phyloP scores from a whole-genome alignment of 805 yeast genomes.

The Wickerhamomyces strasburgensis region DNA sequence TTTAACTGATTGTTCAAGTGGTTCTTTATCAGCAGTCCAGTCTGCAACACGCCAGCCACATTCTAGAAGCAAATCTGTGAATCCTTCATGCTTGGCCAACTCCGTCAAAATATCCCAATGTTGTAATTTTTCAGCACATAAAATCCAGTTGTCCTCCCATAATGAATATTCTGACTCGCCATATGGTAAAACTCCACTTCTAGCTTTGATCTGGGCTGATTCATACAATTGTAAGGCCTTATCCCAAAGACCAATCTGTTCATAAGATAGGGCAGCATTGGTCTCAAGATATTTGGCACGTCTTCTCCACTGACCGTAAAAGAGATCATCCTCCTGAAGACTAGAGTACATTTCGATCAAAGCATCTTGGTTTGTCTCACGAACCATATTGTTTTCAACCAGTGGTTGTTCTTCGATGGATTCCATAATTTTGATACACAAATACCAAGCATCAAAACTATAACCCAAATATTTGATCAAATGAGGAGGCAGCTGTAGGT shows the following conservation, averaged over 20 bases:
- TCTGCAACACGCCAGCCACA: constrained; percentile 99
- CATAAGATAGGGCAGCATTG: constrained; percentile 86
- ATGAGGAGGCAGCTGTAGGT: constrained; percentile 86
- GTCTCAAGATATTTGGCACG: constrained; percentile 93
- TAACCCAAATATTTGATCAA: constrained; percentile 82
- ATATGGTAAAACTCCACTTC: constrained; percentile 92
- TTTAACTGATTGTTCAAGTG: constrained; percentile 88
- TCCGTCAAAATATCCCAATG: constrained; percentile 98
- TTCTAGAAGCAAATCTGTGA: constrained; percentile 89
- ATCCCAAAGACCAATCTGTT: constrained; percentile 93
- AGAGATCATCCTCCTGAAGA: constrained; percentile 92
- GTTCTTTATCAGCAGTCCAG: constrained; percentile 93
- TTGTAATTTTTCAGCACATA: constrained; percentile 93
- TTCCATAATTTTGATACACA: constrained; percentile 80
- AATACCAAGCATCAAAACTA: constrained; percentile 88
- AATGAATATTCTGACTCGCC: constrained; percentile 91
- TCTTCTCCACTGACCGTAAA: constrained; percentile 96
- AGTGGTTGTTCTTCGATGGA: constrained; percentile 53
- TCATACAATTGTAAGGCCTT: constrained; percentile 92
- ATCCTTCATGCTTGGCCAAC: constrained; percentile 95
- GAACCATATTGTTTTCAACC: constrained; percentile 66
- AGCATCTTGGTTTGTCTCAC: constrained; percentile 87
- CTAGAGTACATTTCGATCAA: constrained; percentile 82
- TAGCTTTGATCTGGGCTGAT: constrained; percentile 92
- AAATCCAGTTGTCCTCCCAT: constrained; percentile 99